Conservation (phyloP, 2,329 filamentous ascomycete species). For the Coniochaeta pulveracea region DNA sequence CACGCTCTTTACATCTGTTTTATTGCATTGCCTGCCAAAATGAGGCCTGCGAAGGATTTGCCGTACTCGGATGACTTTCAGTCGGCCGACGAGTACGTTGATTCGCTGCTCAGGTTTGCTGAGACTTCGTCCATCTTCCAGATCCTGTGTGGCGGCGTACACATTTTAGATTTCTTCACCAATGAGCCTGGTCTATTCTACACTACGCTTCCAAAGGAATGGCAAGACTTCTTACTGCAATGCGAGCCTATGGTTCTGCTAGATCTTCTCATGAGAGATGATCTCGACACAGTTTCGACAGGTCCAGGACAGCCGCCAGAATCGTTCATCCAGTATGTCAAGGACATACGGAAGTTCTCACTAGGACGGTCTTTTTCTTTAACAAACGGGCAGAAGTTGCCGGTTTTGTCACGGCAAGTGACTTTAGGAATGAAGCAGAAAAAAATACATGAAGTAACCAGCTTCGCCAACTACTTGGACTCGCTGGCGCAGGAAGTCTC, state of each 20-base stretch:
- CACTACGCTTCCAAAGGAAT: conserved; percentile 63
- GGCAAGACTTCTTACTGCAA: conserved; percentile 66
- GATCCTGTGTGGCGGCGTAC: conserved; percentile 90
- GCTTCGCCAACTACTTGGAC: conserved; percentile 81
- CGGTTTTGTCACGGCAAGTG: conserved; percentile 56
- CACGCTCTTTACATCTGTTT: neutral
- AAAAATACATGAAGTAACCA: conserved; percentile 85
- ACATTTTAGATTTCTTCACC: conserved; percentile 94
- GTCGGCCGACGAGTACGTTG: conserved; percentile 65
- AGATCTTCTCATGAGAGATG: conserved; percentile 69
- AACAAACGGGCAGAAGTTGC: conserved; percentile 28
- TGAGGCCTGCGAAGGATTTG: conserved; percentile 43
- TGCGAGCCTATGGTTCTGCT: conserved; percentile 66
- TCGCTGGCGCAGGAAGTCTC: conserved; percentile 46
- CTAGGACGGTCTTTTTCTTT: conserved; percentile 50
- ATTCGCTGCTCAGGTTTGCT: conserved; percentile 66
- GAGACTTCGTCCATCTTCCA: conserved; percentile 67
- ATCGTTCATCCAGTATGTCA: conserved; percentile 61
- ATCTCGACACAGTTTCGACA: conserved; percentile 36
- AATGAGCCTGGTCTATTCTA: conserved; percentile 74
- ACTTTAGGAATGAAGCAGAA: conserved; percentile 91
- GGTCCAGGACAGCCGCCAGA: conserved; percentile 26
- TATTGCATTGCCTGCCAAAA: conserved; percentile 17
- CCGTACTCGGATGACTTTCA: conserved; percentile 62
- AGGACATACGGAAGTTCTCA: conserved; percentile 56